Evolutionary conservation across 1,139 yeast genomes (phyloP).

Genomic region (Candida tetrigidarum): DNA sequence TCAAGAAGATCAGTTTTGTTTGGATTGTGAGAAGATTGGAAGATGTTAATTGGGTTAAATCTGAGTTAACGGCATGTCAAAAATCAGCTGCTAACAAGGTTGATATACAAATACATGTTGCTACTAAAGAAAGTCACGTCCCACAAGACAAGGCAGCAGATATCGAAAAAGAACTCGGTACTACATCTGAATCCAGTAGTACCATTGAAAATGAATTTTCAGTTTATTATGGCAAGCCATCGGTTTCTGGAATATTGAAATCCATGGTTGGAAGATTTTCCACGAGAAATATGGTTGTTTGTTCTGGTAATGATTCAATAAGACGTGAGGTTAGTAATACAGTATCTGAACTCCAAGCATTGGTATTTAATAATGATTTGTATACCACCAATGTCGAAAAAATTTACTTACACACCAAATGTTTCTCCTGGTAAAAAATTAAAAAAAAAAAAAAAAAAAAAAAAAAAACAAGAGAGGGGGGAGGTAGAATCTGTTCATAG

Average conservation of each 20-base stretch:
- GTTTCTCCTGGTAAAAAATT: slow-evolving; percentile 54
- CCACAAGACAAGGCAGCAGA: slow-evolving; percentile 3
- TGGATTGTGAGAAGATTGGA: slow-evolving; percentile 51
- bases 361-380: slow-evolving; percentile 36
- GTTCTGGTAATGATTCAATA: slow-evolving; percentile 55
- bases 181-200: slow-evolving; percentile 9
- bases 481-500: neutral
- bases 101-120: slow-evolving; percentile 32
- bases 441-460: neutral
- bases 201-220: slow-evolving; percentile 17
- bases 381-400: slow-evolving; percentile 42
- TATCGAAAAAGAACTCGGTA: slow-evolving; percentile 19
- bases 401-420: slow-evolving; percentile 60
- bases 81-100: slow-evolving; percentile 27
- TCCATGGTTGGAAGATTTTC: slow-evolving; percentile 27
- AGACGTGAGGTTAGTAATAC: slow-evolving; percentile 47
- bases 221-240: slow-evolving; percentile 38
- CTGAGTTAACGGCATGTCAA: slow-evolving; percentile 40
- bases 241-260: slow-evolving; percentile 24
- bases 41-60: slow-evolving; percentile 48
- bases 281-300: slow-evolving; percentile 48
- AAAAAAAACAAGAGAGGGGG: no score
- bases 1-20: slow-evolving; percentile 42
- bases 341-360: slow-evolving; percentile 42
- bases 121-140: slow-evolving; percentile 12